Conservation (phyloP, 1,284 basidiomycete species). For the Phellinidium pouzarii region DNA sequence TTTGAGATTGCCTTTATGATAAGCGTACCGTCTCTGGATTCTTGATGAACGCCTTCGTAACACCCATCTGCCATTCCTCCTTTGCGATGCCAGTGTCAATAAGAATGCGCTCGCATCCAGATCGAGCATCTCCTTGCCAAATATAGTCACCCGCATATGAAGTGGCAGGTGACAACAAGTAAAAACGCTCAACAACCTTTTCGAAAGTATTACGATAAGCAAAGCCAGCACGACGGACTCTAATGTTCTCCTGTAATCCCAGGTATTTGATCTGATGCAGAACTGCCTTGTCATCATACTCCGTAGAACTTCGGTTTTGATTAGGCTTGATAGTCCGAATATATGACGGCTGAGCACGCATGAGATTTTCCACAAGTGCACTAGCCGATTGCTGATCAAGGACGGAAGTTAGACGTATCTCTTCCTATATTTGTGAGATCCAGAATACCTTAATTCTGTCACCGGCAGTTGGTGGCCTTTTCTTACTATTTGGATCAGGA, state of each 20-base stretch:
- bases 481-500: conserved; percentile 95
- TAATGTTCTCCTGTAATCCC: conserved; percentile 97
- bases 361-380: conserved; percentile 92
- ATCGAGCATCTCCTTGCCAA: conserved; percentile 87
- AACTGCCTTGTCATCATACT: conserved; percentile 93
- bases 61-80: conserved; percentile 99
- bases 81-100: conserved; percentile 92
- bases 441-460: conserved; percentile 86
- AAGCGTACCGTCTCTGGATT: conserved; percentile 88
- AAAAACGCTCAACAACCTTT: conserved; percentile 98
- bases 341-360: conserved; percentile 95
- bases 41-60: conserved; percentile 99
- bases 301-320: conserved; percentile 87
- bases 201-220: conserved; percentile 97
- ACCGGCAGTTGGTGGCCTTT: conserved; percentile 94
- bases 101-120: conserved; percentile 90
- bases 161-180: conserved; percentile 89
- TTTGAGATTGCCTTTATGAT: conserved; percentile 7
- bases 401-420: conserved; percentile 17
- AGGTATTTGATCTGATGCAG: conserved; percentile 99
- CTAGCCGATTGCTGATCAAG: conserved; percentile 72
- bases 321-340: conserved; percentile 99
- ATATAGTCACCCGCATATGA: conserved; percentile 99
- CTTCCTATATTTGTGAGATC: background rate
- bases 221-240: conserved; percentile 94